Base-by-base conservation (phyloP, 805 yeast species). In the Metschnikowia kofuensis region DNA sequence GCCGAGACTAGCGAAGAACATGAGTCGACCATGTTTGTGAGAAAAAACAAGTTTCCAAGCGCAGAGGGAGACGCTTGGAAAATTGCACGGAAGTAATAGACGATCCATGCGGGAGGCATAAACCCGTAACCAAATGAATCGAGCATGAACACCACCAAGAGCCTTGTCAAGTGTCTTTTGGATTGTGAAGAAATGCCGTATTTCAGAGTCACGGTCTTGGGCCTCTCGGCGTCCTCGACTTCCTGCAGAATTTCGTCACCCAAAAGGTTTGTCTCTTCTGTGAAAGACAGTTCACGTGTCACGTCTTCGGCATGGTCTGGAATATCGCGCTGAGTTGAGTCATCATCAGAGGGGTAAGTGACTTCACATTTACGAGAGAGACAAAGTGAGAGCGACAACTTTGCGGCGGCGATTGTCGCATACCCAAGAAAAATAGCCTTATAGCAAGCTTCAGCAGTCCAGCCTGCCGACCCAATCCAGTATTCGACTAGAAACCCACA, bases 91-190 rank as follows among this genome's bases (percentile, higher is more conserved):
- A 88, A 84, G 66, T 87, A 90, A 63, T 85, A 90, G 36, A 89
- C 89, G 38, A 86, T 76, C 97, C 97, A 91, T 1, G 96, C 85
- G 40, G 83, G 74, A 2, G 96, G 84, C 89, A 89, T 86, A 65
- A 90, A 86, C 1, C 97, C 96, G 54, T 82, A 83, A 0, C 96
- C 97, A 43, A 90, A 75, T 1, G 96, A 89, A 65, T 90, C 97
- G 30, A 88, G 61, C 83, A 88, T 87, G 61, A 90, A 91, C 14
- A 85, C 75, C 7, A 77, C 63, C 26, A 84, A 65, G 6, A 85
- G 67, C 44, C 76, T 76, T 21, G 76, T 63, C 41, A 84, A 61
- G 8, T 77, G 67, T 7, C 68, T 56, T 9, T 63, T 66, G 0
- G 86, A 74, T 14, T 70, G 67, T 8, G 69, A 62, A 0, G 85